Evolutionary conservation across 129 eudicot genomes (phyloP), one percentile per base, ranked within the genome.

Genomic region (Helichrysum umbraculigerum): DNA sequence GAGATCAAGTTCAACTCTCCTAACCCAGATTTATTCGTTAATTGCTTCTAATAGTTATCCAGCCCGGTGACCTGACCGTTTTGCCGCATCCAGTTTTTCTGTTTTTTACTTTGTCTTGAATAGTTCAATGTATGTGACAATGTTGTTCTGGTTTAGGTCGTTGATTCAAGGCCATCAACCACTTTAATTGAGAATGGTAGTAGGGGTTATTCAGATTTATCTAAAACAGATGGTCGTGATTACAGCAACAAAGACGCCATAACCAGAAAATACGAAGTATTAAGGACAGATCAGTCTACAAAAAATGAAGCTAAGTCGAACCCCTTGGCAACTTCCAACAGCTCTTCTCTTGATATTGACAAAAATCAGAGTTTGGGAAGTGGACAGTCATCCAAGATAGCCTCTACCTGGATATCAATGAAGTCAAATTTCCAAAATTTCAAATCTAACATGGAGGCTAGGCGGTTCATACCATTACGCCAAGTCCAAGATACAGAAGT

Each of bases 321-420:
- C 19, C 28, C 28, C 28, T 50, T 39, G 11, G 41, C 73, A 41
- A 16, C 70, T 28, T 68, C 83, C 17, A 57, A 33, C 35, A 79
- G 22, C 4, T 54, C 81, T 20, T 71, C 88, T 32, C 61, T 62
- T 6, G 79, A 83, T 71, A 17, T 72, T 12, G 78, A 44, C 30
- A 52, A 67, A 51, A 54, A 79, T 30, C 64, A 66, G 12, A 64
- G 32, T 15, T 32, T 62, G 66, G 63, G 65, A 47, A 73, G 60
- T 29, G 79, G 80, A 21, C 59, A 84, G 16, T 78, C 87, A 28
- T 82, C 95, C 64, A 79, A 82, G 39, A 14, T 93, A 78, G 79
- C 88, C 60, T 74, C 90, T 4, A 90, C 89, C 0, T 93, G 98
- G 96, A 78, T 73, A 73, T 80, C 95, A 1, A 83, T 93, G 91